A percentile compares a stretch with the other conserved stretches of the same genome.
Conservation (phyloP, 257 asterid species). For the Nicotiana noctiflora region DNA sequence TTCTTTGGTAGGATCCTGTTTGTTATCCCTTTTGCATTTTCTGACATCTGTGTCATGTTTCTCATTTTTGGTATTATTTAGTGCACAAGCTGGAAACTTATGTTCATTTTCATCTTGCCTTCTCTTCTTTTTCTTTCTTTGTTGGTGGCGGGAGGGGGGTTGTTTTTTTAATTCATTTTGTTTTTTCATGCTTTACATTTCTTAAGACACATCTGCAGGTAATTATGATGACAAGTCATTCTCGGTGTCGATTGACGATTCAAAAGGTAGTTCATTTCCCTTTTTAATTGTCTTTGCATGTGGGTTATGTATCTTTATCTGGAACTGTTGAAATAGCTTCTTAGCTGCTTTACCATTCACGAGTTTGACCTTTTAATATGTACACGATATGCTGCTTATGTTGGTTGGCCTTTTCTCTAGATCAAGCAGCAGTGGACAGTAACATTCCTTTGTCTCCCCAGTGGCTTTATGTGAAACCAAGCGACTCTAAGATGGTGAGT, state of each 20-base stretch:
- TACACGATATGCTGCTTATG: not conserved
- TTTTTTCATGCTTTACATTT: not conserved
- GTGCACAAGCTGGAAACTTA: not conserved
- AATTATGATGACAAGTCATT: constrained; percentile 66
- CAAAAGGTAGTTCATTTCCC: constrained; percentile 47
- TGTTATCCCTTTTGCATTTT: not conserved
- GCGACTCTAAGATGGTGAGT: constrained; percentile 63
- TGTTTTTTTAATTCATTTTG: not conserved
- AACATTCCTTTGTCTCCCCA: constrained; percentile 91
- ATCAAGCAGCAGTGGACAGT: constrained; percentile 59
- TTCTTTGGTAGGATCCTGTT: not conserved
- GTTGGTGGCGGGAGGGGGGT: not conserved
- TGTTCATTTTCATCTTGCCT: not conserved
- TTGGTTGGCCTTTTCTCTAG: constrained; percentile 29
- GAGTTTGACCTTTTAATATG: not conserved
- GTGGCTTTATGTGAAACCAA: constrained; percentile 84
- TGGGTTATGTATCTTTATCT: not conserved
- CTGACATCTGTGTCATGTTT: not conserved
- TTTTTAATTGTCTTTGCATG: constrained; percentile 1
- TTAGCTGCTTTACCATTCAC: not conserved
- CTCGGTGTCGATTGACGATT: constrained; percentile 57
- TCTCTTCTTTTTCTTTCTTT: not conserved
- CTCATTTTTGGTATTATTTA: not conserved
- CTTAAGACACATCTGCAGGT: constrained; percentile 38
- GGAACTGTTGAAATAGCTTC: not conserved